Conservation (phyloP, 129 eudicot species). For the Saposhnikovia divaricata region DNA sequence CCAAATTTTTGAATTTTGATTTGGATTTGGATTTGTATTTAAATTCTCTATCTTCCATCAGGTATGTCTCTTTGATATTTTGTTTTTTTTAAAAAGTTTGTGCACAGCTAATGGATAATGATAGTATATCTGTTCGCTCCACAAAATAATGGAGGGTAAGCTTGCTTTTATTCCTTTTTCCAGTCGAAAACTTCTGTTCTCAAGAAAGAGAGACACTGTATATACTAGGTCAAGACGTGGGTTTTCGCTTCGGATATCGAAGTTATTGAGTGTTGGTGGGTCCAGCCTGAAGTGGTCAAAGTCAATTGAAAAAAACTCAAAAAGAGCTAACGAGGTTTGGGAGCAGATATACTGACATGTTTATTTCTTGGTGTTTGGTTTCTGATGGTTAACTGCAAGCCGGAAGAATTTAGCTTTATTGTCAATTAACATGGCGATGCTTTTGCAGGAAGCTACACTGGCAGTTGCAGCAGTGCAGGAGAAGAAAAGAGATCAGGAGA, state of each 20-base stretch:
- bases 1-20: no score
- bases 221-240: slow-evolving; percentile 86
- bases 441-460: slow-evolving; percentile 68
- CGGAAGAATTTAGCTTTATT: neutral
- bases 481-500: slow-evolving; percentile 47
- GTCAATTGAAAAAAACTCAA: slow-evolving; percentile 70
- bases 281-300: slow-evolving; percentile 93
- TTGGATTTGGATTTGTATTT: no score
- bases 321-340: slow-evolving; percentile 78
- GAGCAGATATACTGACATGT: neutral
- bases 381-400: neutral
- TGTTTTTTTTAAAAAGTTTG: slow-evolving; percentile 4
- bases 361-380: neutral
- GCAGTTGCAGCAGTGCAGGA: slow-evolving; percentile 79
- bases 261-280: slow-evolving; percentile 76
- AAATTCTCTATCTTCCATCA: slow-evolving; percentile 31
- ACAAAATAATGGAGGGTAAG: slow-evolving; percentile 6
- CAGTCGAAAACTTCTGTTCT: slow-evolving; percentile 63
- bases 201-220: slow-evolving; percentile 66
- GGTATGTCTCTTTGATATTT: slow-evolving; percentile 25
- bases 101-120: slow-evolving; percentile 6
- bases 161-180: slow-evolving; percentile 10
- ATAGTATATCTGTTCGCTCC: neutral
- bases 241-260: slow-evolving; percentile 76
- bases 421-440: neutral